These are phyloP conservation scores for Coemansia sp. DNA, from an alignment of 371 early-diverging fungal genomes.

Conservation along the genomic window DNA sequence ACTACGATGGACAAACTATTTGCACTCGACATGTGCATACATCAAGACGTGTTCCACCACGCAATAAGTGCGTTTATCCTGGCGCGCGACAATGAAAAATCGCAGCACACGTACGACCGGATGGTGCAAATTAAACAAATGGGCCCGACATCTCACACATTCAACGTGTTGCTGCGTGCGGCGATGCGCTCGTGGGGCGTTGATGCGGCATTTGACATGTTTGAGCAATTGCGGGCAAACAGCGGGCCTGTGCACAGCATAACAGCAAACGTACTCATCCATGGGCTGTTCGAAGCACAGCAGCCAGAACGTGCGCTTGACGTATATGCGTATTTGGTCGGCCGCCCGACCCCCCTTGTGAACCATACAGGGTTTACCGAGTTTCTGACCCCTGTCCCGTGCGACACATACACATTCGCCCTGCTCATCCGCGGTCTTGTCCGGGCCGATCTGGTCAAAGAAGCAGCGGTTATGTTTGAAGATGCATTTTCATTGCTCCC, in stretches of 20 bases:
- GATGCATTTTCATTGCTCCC: constrained; percentile 36
- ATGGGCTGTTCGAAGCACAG: constrained; percentile 10
- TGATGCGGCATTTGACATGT: constrained; percentile 11
- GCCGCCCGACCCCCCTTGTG: constrained; percentile 29
- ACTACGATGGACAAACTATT: constrained; percentile 6
- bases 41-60: constrained; percentile 31
- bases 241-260: constrained; percentile 14
- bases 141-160: constrained; percentile 33
- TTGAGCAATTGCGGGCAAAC: constrained; percentile 10
- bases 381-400: constrained; percentile 6
- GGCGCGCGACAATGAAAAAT: constrained; percentile 15
- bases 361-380: constrained; percentile 5
- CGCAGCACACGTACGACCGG: constrained; percentile 32
- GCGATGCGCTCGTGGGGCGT: constrained; percentile 20
- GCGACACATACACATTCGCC: constrained; percentile 29
- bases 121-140: constrained; percentile 14
- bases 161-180: constrained; percentile 27
- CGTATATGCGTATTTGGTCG: constrained; percentile 32
- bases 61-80: constrained; percentile 35
- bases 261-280: constrained; percentile 22
- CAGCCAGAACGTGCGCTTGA: constrained; percentile 12
- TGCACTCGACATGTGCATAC: background rate
- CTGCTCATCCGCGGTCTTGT: constrained; percentile 30
- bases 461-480: constrained; percentile 40
- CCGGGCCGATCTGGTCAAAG: constrained; percentile 6